Conservation (phyloP, 495 filamentous ascomycete genomes). For the Podospora anserina region DNA sequence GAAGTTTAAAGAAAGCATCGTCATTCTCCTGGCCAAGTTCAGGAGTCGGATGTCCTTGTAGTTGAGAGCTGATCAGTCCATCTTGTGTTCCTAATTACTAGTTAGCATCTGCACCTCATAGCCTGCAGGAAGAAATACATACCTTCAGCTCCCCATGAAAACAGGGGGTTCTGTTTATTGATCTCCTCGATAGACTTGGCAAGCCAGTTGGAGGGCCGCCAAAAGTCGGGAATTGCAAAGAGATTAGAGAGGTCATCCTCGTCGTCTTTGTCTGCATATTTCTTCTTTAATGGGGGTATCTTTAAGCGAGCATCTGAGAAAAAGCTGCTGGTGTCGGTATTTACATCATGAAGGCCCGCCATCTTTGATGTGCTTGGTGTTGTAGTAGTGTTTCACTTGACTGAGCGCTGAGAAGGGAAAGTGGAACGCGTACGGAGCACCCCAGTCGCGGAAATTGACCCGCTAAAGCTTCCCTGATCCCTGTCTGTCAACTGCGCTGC, state of each 20-base stretch:
- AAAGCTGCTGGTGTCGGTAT: background rate
- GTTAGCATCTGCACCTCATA: background rate
- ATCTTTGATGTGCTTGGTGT: background rate
- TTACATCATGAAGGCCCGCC: background rate
- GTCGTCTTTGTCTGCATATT: conserved; percentile 39
- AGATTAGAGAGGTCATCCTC: conserved; percentile 53
- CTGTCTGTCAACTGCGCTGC: background rate
- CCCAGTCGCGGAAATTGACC: background rate
- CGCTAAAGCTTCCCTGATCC: background rate
- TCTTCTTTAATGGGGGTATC: background rate
- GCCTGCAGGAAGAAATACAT: background rate
- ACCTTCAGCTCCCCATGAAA: conserved; percentile 28
- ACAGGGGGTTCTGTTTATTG: conserved; percentile 27
- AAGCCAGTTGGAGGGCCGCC: conserved; percentile 45
- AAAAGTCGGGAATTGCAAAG: conserved; percentile 70
- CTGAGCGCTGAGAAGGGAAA: background rate
- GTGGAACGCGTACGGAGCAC: background rate
- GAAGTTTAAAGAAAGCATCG: conserved; percentile 45
- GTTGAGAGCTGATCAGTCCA: background rate
- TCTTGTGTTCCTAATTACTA: background rate
- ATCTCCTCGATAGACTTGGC: conserved; percentile 17
- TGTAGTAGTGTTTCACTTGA: background rate
- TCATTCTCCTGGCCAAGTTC: conserved; percentile 7
- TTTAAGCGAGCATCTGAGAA: background rate
- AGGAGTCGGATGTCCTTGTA: background rate